Evolutionary conservation across 495 filamentous ascomycete species (phyloP), one percentile per base, ranked within the genome.

Genomic region (Geoglossum glabrum): DNA sequence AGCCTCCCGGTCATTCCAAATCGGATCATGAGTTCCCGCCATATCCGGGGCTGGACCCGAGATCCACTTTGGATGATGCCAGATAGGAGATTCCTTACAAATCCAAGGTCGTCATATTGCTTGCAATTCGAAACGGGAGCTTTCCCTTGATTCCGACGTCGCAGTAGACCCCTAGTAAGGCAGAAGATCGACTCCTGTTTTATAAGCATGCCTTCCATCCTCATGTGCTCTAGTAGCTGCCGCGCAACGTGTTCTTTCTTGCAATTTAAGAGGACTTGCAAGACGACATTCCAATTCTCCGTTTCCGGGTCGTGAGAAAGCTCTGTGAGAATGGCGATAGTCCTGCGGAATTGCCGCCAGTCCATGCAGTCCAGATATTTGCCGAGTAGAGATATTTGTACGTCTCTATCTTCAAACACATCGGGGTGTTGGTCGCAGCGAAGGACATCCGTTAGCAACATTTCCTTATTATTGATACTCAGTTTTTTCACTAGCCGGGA

Each of bases 361-460:
- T 84, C 76, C 27, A 68, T 65, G 33, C 64, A 59, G 36, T 71
- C 63, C 28, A 80, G 71, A 61, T 78, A 78, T 15, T 68, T 70
- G 1, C 69, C 51, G 9, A 85, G 67, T 8, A 85, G 66, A 6
- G 66, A 67, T 61, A 81, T 76, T 63, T 86, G 85, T 1, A 80
- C 61, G 0, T 69, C 43, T 0, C 51, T 50, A 65, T 94, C 80
- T 56, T 87, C 85, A 26, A 85, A 78, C 4, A 77, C 72, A 59
- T 88, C 84, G 0, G 84, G 84, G 66, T 92, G 85, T 47, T 87
- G 79, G 62, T 90, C 86, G 54, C 78, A 82, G 25, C 73, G 62
- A 1, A 90, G 63, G 1, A 93, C 63, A 57, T 76, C 72, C 13
- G 74, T 66, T 11, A 90, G 71, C 52, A 83, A 66, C 4, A 78